Conservation (phyloP, 108 stramenopile species). For the Cyclotella choctawhatcheeana region DNA sequence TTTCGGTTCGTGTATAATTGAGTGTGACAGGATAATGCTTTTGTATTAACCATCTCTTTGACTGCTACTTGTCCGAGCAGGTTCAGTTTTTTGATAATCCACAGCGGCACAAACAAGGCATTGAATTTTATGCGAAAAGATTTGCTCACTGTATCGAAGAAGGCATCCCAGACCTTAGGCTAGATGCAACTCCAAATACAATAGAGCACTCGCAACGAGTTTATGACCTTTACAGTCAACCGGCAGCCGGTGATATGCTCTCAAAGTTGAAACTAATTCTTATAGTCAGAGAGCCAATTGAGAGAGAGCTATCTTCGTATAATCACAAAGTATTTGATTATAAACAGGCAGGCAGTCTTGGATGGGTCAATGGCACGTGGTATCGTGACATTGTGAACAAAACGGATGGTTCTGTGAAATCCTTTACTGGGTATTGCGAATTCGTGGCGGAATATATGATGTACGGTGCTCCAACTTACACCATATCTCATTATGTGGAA, state of each 20-base stretch:
- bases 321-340: slow-evolving; percentile 19
- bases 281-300: slow-evolving; percentile 34
- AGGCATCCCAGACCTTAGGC: background rate
- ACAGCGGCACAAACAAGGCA: slow-evolving; percentile 33
- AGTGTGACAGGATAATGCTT: too few species aligned
- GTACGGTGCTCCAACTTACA: background rate
- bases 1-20: too few species aligned
- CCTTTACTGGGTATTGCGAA: slow-evolving; percentile 24
- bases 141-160: slow-evolving; percentile 18
- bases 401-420: slow-evolving; percentile 23
- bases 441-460: background rate
- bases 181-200: slow-evolving; percentile 35
- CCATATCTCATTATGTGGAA: slow-evolving; percentile 16
- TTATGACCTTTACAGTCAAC: slow-evolving; percentile 5
- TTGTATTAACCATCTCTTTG: too few species aligned
- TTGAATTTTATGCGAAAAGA: slow-evolving; percentile 46
- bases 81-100: slow-evolving; percentile 51
- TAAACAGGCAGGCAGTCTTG: background rate
- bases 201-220: slow-evolving; percentile 19
- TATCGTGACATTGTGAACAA: slow-evolving; percentile 16
- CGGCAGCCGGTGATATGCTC: background rate
- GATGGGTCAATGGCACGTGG: slow-evolving; percentile 15
- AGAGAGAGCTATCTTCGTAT: slow-evolving; percentile 24
- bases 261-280: slow-evolving; percentile 31
- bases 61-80: slow-evolving; percentile 3